Evolutionary conservation across 2,329 filamentous ascomycete species (phyloP).

Genomic region (Exophiala sp.): DNA sequence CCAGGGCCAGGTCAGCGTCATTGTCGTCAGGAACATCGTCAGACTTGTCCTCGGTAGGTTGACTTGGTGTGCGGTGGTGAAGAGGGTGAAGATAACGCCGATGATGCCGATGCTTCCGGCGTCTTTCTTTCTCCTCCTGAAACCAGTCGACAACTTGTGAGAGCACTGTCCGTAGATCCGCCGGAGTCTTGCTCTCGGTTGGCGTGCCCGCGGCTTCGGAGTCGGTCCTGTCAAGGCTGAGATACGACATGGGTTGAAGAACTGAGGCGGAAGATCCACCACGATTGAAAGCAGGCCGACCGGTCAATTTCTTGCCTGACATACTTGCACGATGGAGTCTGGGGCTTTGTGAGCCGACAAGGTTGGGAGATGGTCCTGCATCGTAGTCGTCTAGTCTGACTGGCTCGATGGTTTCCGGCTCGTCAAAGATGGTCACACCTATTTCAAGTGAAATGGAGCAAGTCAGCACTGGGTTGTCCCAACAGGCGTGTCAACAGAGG

Average conservation of each 20-base stretch:
- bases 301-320: constrained; percentile 29
- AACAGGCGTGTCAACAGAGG: background rate
- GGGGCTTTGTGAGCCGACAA: constrained; percentile 16
- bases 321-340: constrained; percentile 28
- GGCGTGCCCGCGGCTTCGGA: constrained; percentile 12
- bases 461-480: background rate
- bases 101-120: constrained; percentile 52
- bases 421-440: constrained; percentile 30
- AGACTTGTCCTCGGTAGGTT: constrained; percentile 25
- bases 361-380: constrained; percentile 15
- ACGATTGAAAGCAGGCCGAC: constrained; percentile 20
- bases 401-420: constrained; percentile 28
- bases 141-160: constrained; percentile 80
- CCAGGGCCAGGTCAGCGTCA: constrained; percentile 58
- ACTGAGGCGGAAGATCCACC: constrained; percentile 19
- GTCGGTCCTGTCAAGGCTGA: constrained; percentile 21
- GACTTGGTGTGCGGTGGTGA: constrained; percentile 30
- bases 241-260: constrained; percentile 19
- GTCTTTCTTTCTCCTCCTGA: constrained; percentile 70
- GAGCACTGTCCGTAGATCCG: constrained; percentile 46
- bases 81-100: constrained; percentile 41
- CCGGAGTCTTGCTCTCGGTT: constrained; percentile 18
- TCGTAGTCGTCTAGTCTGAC: constrained; percentile 13
- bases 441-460: background rate
- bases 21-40: constrained; percentile 4